phyloP scores from a whole-genome alignment of 208 protist species.

The Naegleria gruberi region DNA sequence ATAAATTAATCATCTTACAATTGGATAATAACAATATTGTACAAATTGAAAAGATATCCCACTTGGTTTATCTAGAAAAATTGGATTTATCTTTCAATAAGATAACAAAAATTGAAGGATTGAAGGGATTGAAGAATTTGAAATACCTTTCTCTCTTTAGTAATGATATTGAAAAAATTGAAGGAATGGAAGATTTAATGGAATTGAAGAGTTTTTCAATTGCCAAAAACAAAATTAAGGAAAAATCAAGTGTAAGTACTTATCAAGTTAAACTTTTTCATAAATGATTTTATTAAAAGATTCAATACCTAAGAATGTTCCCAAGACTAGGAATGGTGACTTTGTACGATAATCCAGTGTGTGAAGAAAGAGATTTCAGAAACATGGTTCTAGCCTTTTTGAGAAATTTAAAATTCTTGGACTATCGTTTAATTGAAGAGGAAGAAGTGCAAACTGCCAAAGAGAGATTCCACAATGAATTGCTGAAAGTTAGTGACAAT shows the following conservation, averaged over 20 bases:
- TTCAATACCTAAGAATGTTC: conserved; percentile 1
- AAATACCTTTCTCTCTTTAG: neutral
- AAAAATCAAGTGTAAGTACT: neutral
- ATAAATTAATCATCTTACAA: neutral
- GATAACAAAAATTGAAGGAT: conserved; percentile 5
- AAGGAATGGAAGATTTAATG: neutral
- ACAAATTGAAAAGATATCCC: neutral
- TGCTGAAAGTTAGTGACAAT: neutral
- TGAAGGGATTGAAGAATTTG: neutral
- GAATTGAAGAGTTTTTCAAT: neutral
- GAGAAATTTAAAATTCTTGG: neutral
- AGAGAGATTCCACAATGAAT: neutral
- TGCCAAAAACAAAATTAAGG: conserved; percentile 13
- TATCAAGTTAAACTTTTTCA: neutral
- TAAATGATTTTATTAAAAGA: neutral
- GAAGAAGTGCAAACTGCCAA: neutral
- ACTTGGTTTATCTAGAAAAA: neutral
- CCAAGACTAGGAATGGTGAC: neutral
- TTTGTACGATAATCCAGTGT: neutral
- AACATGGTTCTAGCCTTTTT: neutral
- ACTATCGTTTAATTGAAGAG: neutral
- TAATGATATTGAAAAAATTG: neutral
- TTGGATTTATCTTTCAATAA: conserved; percentile 5
- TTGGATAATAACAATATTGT: conserved; percentile 2
- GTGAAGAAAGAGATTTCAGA: neutral